A percentile compares a stretch with the other conserved stretches of the same genome.
Conservation (phyloP, 805 yeast genomes). For the Helenozyma rhizophorensis region DNA sequence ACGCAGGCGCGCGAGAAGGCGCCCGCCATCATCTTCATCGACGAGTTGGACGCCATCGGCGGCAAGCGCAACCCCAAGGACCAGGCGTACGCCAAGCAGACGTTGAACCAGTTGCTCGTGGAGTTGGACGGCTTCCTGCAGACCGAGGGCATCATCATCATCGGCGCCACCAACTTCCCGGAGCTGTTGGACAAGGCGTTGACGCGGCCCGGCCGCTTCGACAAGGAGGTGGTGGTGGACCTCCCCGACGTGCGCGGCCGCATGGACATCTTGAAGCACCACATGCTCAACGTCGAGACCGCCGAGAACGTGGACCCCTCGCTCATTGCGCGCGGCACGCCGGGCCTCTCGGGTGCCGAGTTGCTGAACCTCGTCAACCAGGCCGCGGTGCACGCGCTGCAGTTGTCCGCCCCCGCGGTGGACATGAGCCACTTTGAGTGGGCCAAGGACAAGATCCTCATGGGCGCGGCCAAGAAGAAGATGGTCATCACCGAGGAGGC, state of each 20-base stretch:
- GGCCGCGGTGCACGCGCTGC: conserved; percentile 97
- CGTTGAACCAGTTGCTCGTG: conserved; percentile 90
- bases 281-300: conserved; percentile 85
- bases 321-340: conserved; percentile 92
- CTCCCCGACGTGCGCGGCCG: conserved; percentile 98
- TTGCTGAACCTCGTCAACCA: conserved; percentile 93
- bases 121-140: conserved; percentile 96
- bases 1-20: conserved; percentile 90
- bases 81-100: conserved; percentile 97
- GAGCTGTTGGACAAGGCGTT: conserved; percentile 94
- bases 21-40: conserved; percentile 96
- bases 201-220: conserved; percentile 98
- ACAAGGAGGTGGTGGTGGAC: conserved; percentile 90
- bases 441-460: conserved; percentile 97
- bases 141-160: conserved; percentile 86
- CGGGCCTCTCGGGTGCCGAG: conserved; percentile 98
- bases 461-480: conserved; percentile 97
- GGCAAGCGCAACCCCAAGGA: conserved; percentile 96
- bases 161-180: conserved; percentile 98
- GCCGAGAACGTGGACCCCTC: conserved; percentile 83
- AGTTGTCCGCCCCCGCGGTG: conserved; percentile 83
- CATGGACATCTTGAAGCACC: conserved; percentile 84
- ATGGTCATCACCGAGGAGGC: conserved; percentile 97
- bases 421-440: conserved; percentile 92
- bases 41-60: conserved; percentile 98